phyloP scores from a whole-genome alignment of 1,284 basidiomycete genomes.

The Neonothopanus nambi region DNA sequence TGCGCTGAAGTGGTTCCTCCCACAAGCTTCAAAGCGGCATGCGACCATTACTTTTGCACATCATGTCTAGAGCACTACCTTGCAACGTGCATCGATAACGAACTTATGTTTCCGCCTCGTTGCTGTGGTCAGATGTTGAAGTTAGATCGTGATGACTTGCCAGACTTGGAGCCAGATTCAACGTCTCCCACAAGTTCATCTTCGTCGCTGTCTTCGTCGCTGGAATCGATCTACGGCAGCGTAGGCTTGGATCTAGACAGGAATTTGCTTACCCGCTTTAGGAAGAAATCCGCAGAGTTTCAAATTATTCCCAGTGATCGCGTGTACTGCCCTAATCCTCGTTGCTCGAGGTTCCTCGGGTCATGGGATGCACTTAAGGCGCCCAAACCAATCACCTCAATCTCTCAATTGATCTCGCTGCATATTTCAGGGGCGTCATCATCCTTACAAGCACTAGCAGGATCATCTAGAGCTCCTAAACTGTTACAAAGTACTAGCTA shows the following conservation, averaged over 20 bases:
- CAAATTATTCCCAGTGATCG: slow-evolving; percentile 30
- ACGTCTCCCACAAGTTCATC: background rate
- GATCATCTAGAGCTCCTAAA: no score
- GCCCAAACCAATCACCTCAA: no score
- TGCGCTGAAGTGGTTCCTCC: slow-evolving; percentile 3
- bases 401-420: no score
- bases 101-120: slow-evolving; percentile 42
- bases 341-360: slow-evolving; percentile 45
- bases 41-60: slow-evolving; percentile 31
- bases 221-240: background rate
- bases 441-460: no score
- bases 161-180: no score
- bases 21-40: background rate
- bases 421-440: no score
- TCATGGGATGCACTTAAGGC: slow-evolving; percentile 14
- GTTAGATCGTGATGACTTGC: no score
- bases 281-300: slow-evolving; percentile 36
- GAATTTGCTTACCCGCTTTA: slow-evolving; percentile 26
- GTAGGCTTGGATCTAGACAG: slow-evolving; percentile 1
- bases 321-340: slow-evolving; percentile 40
- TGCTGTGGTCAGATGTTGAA: slow-evolving; percentile 35
- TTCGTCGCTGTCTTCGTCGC: background rate
- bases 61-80: slow-evolving; percentile 39
- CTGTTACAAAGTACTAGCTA: no score
- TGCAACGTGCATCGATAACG: slow-evolving; percentile 37